Conservation (phyloP, 345 rosid genomes). For the Turnera subulata region DNA sequence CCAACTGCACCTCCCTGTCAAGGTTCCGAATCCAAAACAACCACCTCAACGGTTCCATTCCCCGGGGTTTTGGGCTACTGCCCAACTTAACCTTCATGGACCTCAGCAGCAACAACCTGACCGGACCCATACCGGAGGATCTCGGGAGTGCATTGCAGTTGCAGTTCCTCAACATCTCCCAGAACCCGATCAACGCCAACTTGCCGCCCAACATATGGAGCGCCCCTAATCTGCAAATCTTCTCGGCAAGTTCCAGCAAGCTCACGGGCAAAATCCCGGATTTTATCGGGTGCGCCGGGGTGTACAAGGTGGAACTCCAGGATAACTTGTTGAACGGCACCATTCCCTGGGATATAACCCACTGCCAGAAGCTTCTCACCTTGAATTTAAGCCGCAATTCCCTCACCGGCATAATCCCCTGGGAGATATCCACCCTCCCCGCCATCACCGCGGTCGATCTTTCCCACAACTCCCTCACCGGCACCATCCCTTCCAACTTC, state of each 20-base stretch:
- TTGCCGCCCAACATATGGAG: constrained; percentile 66
- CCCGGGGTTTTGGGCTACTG: constrained; percentile 60
- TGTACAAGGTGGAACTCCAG: constrained; percentile 78
- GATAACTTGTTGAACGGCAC: constrained; percentile 65
- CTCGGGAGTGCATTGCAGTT: constrained; percentile 54
- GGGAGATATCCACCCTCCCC: constrained; percentile 77
- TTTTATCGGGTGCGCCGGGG: constrained; percentile 56
- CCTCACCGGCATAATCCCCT: constrained; percentile 71
- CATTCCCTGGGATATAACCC: constrained; percentile 80
- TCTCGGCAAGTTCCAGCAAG: constrained; percentile 60
- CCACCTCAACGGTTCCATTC: constrained; percentile 61
- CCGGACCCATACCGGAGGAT: constrained; percentile 64
- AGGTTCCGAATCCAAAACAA: constrained; percentile 73
- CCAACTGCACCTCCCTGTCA: constrained; percentile 52
- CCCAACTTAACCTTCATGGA: constrained; percentile 66
- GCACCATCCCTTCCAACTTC: constrained; percentile 80
- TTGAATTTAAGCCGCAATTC: constrained; percentile 70
- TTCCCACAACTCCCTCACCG: constrained; percentile 69
- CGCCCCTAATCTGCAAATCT: constrained; percentile 58
- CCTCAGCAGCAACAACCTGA: constrained; percentile 63
- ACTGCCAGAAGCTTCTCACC: constrained; percentile 70
- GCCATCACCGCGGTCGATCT: constrained; percentile 70
- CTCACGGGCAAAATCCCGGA: constrained; percentile 63
- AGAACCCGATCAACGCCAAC: constrained; percentile 41
- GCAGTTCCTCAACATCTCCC: constrained; percentile 72